phyloP scores from a whole-genome alignment of 2,329 filamentous ascomycete species.

The Didymella segeticola region DNA sequence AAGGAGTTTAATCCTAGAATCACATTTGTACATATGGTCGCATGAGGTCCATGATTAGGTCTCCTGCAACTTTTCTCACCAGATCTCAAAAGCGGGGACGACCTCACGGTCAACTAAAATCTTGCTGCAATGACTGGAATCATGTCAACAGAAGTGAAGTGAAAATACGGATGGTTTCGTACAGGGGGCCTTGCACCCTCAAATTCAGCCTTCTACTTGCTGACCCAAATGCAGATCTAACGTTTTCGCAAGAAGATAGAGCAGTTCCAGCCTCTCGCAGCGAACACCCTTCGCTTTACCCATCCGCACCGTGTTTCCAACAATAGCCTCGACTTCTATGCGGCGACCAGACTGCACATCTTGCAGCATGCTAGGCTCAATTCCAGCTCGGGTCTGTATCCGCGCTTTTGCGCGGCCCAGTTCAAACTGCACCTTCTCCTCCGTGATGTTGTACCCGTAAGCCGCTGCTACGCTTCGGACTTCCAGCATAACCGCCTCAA shows the following conservation, averaged over 20 bases:
- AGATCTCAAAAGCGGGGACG: too few species aligned
- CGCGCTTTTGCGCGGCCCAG: slow-evolving; percentile 48
- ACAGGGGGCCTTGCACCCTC: too few species aligned
- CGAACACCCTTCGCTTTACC: slow-evolving; percentile 50
- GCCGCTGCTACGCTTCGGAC: slow-evolving; percentile 52
- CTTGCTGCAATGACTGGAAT: too few species aligned
- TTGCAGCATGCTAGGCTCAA: slow-evolving; percentile 59
- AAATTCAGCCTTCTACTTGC: not conserved
- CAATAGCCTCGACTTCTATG: slow-evolving; percentile 60
- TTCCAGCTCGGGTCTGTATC: slow-evolving; percentile 46
- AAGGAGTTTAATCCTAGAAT: too few species aligned
- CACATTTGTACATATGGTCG: too few species aligned
- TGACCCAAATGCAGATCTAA: slow-evolving; percentile 46
- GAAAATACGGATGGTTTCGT: too few species aligned
- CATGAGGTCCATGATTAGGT: too few species aligned
- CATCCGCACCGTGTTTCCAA: slow-evolving; percentile 55
- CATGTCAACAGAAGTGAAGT: too few species aligned
- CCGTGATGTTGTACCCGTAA: slow-evolving; percentile 49
- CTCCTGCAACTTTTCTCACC: too few species aligned
- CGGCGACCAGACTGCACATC: slow-evolving; percentile 52
- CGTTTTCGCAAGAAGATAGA: slow-evolving; percentile 56
- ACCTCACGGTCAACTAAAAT: too few species aligned
- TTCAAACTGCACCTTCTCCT: slow-evolving; percentile 48
- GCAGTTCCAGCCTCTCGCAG: slow-evolving; percentile 52
- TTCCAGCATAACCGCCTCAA: slow-evolving; percentile 55